A percentile compares a stretch with the other conserved stretches of the same genome.
These are phyloP conservation scores for Aspergillus nomiae DNA, from an alignment of 2,329 filamentous ascomycete genomes.

Conservation along the genomic window DNA sequence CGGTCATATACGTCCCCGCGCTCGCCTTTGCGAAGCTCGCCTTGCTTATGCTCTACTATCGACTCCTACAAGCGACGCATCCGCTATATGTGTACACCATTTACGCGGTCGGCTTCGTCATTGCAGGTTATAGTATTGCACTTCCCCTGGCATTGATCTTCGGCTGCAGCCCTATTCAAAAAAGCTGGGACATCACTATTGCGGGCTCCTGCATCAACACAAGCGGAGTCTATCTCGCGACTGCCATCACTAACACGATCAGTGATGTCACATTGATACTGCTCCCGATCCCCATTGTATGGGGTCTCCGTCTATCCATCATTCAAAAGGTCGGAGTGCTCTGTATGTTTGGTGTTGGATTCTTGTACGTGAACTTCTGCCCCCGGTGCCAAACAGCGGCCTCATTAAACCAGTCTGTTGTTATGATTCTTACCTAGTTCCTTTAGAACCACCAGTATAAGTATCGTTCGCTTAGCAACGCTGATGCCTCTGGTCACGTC, in stretches of 20 bases:
- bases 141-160: constrained; percentile 18
- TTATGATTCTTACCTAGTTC: background rate
- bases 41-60: constrained; percentile 24
- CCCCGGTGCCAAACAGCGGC: too few relatives aligned
- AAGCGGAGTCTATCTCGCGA: constrained; percentile 22
- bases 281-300: constrained; percentile 22
- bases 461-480: constrained; percentile 26
- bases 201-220: constrained; percentile 21
- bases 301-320: constrained; percentile 13
- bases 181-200: constrained; percentile 20
- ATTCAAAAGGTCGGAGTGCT: constrained; percentile 21
- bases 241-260: constrained; percentile 24
- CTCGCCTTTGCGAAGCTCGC: constrained; percentile 25
- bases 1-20: constrained; percentile 20
- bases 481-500: constrained; percentile 22
- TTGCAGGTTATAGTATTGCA: constrained; percentile 7
- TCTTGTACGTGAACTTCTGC: constrained; percentile 12
- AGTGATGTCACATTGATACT: constrained; percentile 26
- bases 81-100: constrained; percentile 10
- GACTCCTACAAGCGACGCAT: constrained; percentile 10
- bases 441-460: constrained; percentile 24
- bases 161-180: constrained; percentile 23
- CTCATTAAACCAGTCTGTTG: background rate
- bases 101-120: constrained; percentile 1
- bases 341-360: constrained; percentile 22